Conservation (phyloP, 1,284 basidiomycete genomes). For the Ustilago vetiveriae region DNA sequence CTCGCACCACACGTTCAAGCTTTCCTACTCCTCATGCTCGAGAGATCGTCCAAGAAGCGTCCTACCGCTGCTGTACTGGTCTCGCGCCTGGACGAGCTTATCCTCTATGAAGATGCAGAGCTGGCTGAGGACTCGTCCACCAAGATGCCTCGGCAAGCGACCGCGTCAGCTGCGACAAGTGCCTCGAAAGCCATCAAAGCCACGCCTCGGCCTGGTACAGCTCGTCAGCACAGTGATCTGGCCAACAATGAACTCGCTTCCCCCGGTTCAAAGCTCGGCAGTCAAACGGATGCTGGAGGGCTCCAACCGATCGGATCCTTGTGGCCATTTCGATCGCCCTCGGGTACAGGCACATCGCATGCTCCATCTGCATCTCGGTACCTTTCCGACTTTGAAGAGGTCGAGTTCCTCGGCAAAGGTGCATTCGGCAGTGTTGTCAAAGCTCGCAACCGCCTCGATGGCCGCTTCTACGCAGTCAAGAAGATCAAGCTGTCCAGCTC, state of each 20-base stretch:
- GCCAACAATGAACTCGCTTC: conserved; percentile 3
- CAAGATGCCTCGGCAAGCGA: conserved; percentile 12
- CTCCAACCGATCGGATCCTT: conserved; percentile 45
- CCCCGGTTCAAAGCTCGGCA: conserved; percentile 14
- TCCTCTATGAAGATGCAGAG: conserved; percentile 52
- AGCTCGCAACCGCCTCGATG: conserved; percentile 79
- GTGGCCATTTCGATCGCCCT: conserved; percentile 58
- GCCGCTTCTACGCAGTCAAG: conserved; percentile 75
- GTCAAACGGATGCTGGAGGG: conserved; percentile 7
- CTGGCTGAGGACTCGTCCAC: conserved; percentile 32
- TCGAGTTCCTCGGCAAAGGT: conserved; percentile 76
- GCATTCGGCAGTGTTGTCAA: conserved; percentile 95
- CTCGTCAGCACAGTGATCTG: conserved; percentile 25
- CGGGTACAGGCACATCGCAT: conserved; percentile 15
- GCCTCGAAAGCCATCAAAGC: conserved; percentile 11
- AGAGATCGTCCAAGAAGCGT: conserved; percentile 52
- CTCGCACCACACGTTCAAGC: conserved; percentile 38
- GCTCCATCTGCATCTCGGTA: conserved; percentile 56
- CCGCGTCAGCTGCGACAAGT: conserved; percentile 5
- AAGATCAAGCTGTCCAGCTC: conserved; percentile 82
- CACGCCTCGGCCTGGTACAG: conserved; percentile 19
- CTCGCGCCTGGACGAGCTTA: conserved; percentile 57
- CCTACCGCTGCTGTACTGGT: conserved; percentile 42
- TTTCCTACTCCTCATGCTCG: conserved; percentile 53
- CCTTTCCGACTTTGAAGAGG: conserved; percentile 65